Evolutionary conservation across 2,329 filamentous ascomycete species (phyloP).

Genomic region (Stenocarpella maydis): DNA sequence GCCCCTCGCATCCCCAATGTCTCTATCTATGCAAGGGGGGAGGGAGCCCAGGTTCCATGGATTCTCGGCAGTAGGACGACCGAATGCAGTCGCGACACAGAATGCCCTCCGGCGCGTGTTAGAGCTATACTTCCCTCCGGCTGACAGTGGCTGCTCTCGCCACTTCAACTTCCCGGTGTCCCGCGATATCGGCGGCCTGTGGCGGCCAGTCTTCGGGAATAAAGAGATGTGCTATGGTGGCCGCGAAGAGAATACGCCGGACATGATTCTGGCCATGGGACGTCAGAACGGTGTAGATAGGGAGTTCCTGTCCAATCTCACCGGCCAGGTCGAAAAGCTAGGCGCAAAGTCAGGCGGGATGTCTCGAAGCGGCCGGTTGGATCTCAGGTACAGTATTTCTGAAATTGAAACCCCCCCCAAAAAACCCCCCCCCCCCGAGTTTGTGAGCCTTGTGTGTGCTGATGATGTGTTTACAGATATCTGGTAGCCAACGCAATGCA

Average conservation of each 20-base stretch:
- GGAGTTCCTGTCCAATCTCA: conserved; percentile 57
- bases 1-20: conserved; percentile 55
- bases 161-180: conserved; percentile 58
- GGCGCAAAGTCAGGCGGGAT: conserved; percentile 59
- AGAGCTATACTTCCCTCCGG: conserved; percentile 57
- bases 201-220: conserved; percentile 61
- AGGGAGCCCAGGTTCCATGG: conserved; percentile 53
- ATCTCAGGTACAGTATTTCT: conserved; percentile 58
- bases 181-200: conserved; percentile 59
- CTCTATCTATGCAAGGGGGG: conserved; percentile 35
- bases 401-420: no score
- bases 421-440: no score
- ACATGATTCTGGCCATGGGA: conserved; percentile 68
- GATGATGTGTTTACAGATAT: conserved; percentile 53
- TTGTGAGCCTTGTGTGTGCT: no score
- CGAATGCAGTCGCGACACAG: conserved; percentile 62
- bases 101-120: conserved; percentile 65
- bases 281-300: conserved; percentile 62
- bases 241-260: conserved; percentile 51
- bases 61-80: conserved; percentile 50
- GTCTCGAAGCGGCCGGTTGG: conserved; percentile 63
- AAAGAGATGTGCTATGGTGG: conserved; percentile 43
- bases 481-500: conserved; percentile 69
- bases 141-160: conserved; percentile 52
- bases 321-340: conserved; percentile 62